Evolutionary conservation across 2,329 filamentous ascomycete species (phyloP).

Genomic region (Dothidotthia symphoricarpi): DNA sequence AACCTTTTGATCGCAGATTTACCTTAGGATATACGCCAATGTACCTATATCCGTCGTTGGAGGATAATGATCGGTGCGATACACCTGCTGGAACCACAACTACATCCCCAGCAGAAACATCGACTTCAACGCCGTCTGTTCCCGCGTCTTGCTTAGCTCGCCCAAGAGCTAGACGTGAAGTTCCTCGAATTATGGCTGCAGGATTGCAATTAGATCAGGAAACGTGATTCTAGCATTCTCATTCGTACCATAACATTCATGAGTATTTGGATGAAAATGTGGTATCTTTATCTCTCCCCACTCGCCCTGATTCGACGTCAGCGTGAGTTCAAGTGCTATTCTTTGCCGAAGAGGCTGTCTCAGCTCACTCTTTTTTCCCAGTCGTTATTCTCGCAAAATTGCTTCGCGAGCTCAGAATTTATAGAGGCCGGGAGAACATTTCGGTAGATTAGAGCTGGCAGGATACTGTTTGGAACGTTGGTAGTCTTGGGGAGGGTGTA

Average conservation of each 20-base stretch:
- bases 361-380: slow-evolving; percentile 33
- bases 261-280: slow-evolving; percentile 41
- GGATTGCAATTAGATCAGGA: neutral
- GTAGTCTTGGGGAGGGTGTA: slow-evolving; percentile 3
- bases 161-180: slow-evolving; percentile 31
- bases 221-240: neutral
- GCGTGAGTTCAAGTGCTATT: neutral
- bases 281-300: slow-evolving; percentile 26
- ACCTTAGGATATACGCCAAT: slow-evolving; percentile 41
- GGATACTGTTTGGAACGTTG: slow-evolving; percentile 31
- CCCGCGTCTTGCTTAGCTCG: slow-evolving; percentile 25
- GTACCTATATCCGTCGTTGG: slow-evolving; percentile 34
- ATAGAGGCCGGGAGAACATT: slow-evolving; percentile 29
- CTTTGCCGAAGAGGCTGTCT: neutral
- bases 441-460: slow-evolving; percentile 41
- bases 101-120: slow-evolving; percentile 32
- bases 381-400: slow-evolving; percentile 32
- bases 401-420: slow-evolving; percentile 17
- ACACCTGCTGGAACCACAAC: slow-evolving; percentile 40
- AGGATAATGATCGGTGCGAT: slow-evolving; percentile 34
- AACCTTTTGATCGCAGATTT: neutral
- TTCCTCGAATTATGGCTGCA: slow-evolving; percentile 22
- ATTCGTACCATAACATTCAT: slow-evolving; percentile 40
- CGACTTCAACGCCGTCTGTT: slow-evolving; percentile 5
- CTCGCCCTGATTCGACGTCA: slow-evolving; percentile 12